Conservation (phyloP, 306 rosid genomes). For the Oxytropis ochrocephala region DNA sequence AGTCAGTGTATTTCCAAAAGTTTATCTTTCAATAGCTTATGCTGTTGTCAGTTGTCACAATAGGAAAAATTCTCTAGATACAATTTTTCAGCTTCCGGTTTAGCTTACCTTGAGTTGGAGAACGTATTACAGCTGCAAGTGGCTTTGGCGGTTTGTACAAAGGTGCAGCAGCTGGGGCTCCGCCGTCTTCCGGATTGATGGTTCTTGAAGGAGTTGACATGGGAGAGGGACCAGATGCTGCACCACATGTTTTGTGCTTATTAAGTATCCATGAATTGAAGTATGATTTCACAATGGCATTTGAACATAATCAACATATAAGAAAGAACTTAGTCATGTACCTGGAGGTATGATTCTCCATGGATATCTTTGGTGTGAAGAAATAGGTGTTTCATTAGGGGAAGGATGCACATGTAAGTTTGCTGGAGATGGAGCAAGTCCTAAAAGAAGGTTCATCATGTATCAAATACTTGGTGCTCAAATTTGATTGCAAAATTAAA, state of each 20-base stretch:
- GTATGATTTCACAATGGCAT: not conserved
- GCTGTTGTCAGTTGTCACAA: too few relatives aligned
- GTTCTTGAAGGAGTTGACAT: constrained; percentile 36
- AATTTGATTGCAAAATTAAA: not conserved
- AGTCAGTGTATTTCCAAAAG: not conserved
- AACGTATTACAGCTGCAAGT: constrained; percentile 26
- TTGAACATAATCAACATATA: not conserved
- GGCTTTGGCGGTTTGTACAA: constrained; percentile 29
- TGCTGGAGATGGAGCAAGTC: constrained; percentile 24
- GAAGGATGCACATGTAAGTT: too few relatives aligned
- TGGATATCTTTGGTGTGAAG: too few relatives aligned
- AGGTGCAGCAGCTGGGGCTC: constrained; percentile 39
- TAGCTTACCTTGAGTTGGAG: constrained; percentile 39
- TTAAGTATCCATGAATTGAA: not conserved
- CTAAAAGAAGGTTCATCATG: not conserved
- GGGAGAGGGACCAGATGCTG: constrained; percentile 51
- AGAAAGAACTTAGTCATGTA: constrained; percentile 12
- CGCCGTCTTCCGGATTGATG: constrained; percentile 12
- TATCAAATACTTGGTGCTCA: not conserved
- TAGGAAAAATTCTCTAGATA: not conserved
- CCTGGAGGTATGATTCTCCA: too few relatives aligned
- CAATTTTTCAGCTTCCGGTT: not conserved
- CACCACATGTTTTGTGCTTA: constrained; percentile 19
- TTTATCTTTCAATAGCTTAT: too few relatives aligned
- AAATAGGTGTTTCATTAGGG: too few relatives aligned